Evolutionary conservation across 768 basidiomycete genomes (phyloP).

Genomic region (Tylopilus vinaceipallidus): DNA sequence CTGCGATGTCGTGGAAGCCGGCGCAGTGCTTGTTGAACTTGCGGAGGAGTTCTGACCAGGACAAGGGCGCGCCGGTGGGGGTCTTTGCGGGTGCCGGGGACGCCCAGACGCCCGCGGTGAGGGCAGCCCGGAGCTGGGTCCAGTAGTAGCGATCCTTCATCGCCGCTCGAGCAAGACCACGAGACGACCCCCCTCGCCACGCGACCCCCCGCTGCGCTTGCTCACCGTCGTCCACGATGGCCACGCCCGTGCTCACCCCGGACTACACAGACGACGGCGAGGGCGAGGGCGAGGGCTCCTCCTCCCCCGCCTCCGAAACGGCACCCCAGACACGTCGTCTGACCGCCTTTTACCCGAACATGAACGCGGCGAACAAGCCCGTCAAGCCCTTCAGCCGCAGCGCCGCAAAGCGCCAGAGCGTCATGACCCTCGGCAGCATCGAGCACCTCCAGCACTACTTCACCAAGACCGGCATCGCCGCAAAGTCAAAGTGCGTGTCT

Average conservation of each 20-base stretch:
- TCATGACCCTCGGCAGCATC: constrained; percentile 93
- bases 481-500: constrained; percentile 65
- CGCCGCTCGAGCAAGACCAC: constrained; percentile 35
- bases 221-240: constrained; percentile 28
- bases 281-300: constrained; percentile 37
- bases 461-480: constrained; percentile 78
- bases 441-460: constrained; percentile 96
- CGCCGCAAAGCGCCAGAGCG: constrained; percentile 90
- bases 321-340: constrained; percentile 57
- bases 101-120: constrained; percentile 76
- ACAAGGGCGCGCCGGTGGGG: constrained; percentile 48
- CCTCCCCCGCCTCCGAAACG: constrained; percentile 26
- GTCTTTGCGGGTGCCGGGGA: constrained; percentile 58
- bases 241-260: constrained; percentile 58
- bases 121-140: constrained; percentile 65
- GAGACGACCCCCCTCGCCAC: constrained; percentile 6
- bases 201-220: constrained; percentile 17
- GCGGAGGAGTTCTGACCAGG: constrained; percentile 78
- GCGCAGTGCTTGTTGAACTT: constrained; percentile 86
- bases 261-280: constrained; percentile 58
- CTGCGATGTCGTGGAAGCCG: constrained; percentile 57
- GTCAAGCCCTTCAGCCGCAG: constrained; percentile 86
- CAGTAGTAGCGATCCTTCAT: constrained; percentile 77
- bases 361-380: constrained; percentile 67
- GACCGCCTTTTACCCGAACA: constrained; percentile 76